A percentile compares a stretch with the other conserved stretches of the same genome.
These are phyloP conservation scores for Tetragonia tetragonoides DNA, from an alignment of 148 eudicot species.

Conservation along the genomic window DNA sequence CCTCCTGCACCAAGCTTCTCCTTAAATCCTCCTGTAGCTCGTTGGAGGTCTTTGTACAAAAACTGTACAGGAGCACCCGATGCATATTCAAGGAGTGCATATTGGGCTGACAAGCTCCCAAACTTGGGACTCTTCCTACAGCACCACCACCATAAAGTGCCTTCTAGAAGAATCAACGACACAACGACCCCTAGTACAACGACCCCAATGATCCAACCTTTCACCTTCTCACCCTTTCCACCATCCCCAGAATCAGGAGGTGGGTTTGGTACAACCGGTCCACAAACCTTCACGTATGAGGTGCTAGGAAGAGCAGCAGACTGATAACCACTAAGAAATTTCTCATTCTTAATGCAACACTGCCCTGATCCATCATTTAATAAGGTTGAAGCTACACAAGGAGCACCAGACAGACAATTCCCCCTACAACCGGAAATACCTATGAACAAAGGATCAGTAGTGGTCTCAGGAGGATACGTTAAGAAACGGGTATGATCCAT, in stretches of 20 bases:
- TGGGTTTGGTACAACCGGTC: slow-evolving; percentile 48
- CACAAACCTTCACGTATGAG: slow-evolving; percentile 74
- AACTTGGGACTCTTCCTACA: slow-evolving; percentile 58
- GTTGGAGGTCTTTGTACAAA: slow-evolving; percentile 65
- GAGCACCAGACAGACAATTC: slow-evolving; percentile 49
- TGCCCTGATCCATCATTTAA: slow-evolving; percentile 73
- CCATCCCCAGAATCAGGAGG: slow-evolving; percentile 25
- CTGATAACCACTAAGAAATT: slow-evolving; percentile 67
- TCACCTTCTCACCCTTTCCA: slow-evolving; percentile 23
- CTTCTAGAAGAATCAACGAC: slow-evolving; percentile 43
- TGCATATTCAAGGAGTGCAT: slow-evolving; percentile 85
- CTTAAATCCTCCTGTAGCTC: slow-evolving; percentile 69
- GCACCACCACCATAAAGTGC: slow-evolving; percentile 78
- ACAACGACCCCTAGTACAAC: slow-evolving; percentile 52
- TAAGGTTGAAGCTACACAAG: slow-evolving; percentile 72
- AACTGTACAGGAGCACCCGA: slow-evolving; percentile 94
- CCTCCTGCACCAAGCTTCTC: slow-evolving; percentile 94
- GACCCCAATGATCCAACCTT: slow-evolving; percentile 56
- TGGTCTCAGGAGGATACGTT: slow-evolving; percentile 61
- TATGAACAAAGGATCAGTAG: slow-evolving; percentile 29
- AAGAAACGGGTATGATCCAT: slow-evolving; percentile 64
- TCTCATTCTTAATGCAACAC: slow-evolving; percentile 53
- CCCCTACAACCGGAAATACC: slow-evolving; percentile 49
- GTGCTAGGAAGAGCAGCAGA: slow-evolving; percentile 86
- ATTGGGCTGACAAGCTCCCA: slow-evolving; percentile 56